Evolutionary conservation across 352 stramenopile genomes (phyloP).

Genomic region (Globisporangium paddicum): DNA sequence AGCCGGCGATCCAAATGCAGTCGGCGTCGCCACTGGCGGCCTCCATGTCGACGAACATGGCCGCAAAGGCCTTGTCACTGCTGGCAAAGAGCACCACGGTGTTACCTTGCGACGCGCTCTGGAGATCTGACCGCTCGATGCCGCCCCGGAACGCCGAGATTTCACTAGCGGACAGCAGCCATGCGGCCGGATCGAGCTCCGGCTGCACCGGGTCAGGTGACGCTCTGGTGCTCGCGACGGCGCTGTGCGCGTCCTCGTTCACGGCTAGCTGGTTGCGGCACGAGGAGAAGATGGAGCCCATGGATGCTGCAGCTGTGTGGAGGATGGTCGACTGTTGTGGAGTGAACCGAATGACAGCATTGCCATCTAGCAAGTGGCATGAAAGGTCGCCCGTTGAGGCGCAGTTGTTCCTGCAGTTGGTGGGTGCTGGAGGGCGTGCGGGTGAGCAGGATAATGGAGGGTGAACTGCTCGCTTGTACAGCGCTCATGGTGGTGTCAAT

Average conservation of each 20-base stretch:
- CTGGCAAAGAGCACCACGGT: conserved; percentile 4
- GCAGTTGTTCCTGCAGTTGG: too few relatives aligned
- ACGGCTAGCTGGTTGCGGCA: neutral
- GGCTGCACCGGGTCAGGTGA: conserved; percentile 4
- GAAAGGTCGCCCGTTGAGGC: too few relatives aligned
- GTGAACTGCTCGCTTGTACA: too few relatives aligned
- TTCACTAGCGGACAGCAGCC: conserved; percentile 8
- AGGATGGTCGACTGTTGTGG: too few relatives aligned
- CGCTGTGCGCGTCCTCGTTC: neutral
- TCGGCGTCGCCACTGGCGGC: conserved; percentile 2
- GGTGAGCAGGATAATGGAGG: too few relatives aligned
- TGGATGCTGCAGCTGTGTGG: neutral
- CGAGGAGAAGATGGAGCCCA: conserved; percentile 10
- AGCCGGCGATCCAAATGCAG: conserved; percentile 20
- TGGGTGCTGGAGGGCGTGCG: too few relatives aligned
- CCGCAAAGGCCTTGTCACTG: conserved; percentile 11
- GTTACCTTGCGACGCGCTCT: neutral
- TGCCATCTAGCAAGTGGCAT: neutral
- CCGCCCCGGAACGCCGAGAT: conserved; percentile 2
- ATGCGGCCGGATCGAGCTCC: conserved; percentile 9
- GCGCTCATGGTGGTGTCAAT: too few relatives aligned
- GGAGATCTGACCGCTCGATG: neutral
- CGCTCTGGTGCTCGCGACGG: neutral
- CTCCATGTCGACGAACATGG: conserved; percentile 16
- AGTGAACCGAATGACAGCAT: too few relatives aligned